Conservation (phyloP, 73 alveolate genomes). For the Durusdinium trenchii region DNA sequence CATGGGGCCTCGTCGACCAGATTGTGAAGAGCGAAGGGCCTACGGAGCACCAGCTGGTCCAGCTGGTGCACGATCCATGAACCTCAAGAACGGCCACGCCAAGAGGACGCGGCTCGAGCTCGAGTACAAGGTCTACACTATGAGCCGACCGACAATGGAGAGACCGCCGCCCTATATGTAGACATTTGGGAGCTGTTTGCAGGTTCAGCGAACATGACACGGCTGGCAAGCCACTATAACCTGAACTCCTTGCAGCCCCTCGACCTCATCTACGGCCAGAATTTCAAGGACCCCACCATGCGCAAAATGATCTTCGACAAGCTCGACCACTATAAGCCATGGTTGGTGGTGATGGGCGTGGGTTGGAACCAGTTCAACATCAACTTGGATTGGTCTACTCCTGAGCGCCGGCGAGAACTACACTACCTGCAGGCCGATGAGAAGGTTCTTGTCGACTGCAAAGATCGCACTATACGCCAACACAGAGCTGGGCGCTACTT, state of each 20-base stretch:
- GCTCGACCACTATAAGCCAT: too few relatives aligned
- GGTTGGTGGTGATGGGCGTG: background rate
- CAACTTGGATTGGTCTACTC: background rate
- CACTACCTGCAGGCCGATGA: background rate
- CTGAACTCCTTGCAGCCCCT: background rate
- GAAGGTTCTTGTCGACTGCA: background rate
- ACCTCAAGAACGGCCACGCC: too few relatives aligned
- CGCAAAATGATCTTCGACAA: background rate
- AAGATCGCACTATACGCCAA: background rate
- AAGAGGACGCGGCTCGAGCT: too few relatives aligned
- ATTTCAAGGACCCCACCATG: too few relatives aligned
- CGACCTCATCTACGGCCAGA: background rate
- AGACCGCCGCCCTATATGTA: background rate
- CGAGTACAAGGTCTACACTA: too few relatives aligned
- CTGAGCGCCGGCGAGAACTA: background rate
- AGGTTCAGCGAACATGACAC: background rate
- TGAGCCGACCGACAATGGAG: too few relatives aligned
- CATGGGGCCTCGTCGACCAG: too few relatives aligned
- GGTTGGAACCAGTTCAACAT: background rate
- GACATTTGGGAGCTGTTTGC: slow-evolving; percentile 19
- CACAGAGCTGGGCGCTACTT: background rate
- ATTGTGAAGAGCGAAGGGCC: too few relatives aligned
- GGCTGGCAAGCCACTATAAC: background rate
- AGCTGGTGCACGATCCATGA: too few relatives aligned
- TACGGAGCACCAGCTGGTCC: too few relatives aligned